A percentile compares a stretch with the other conserved stretches of the same genome.
Evolutionary conservation across 495 filamentous ascomycete species (phyloP).

Genomic region (Apiosordaria backusii): DNA sequence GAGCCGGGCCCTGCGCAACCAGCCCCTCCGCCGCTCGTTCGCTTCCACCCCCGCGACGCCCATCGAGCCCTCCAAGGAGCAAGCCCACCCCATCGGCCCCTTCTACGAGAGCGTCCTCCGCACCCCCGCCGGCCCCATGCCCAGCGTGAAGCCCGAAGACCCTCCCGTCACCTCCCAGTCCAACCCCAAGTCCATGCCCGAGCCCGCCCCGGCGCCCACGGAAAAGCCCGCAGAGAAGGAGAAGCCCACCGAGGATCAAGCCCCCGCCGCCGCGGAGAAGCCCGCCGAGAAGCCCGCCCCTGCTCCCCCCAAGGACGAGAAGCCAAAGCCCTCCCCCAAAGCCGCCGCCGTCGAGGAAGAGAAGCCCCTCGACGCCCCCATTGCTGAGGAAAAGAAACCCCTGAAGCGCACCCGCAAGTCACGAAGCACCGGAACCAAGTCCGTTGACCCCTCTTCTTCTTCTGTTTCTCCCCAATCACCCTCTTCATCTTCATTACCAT

Average conservation of each 20-base stretch:
- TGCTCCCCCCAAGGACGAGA: conserved; percentile 14
- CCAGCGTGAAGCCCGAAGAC: conserved; percentile 27
- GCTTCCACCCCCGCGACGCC: conserved; percentile 23
- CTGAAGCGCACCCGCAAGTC: conserved; percentile 20
- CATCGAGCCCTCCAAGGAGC: conserved; percentile 21
- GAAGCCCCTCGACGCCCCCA: conserved; percentile 10
- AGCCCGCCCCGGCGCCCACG: conserved; percentile 20
- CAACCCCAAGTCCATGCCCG: conserved; percentile 14
- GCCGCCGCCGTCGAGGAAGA: conserved; percentile 11
- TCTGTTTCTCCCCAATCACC: conserved; percentile 31
- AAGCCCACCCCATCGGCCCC: conserved; percentile 36
- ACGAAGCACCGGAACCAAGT: conserved; percentile 25
- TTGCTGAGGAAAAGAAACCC: conserved; percentile 7
- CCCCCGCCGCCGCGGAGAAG: conserved; percentile 28
- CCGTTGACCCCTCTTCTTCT: conserved; percentile 24
- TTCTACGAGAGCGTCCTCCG: conserved; percentile 48
- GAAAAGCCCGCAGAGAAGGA: conserved; percentile 27
- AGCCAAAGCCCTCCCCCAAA: conserved; percentile 11
- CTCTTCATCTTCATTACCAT: conserved; percentile 28
- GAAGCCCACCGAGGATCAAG: conserved; percentile 40
- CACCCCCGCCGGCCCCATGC: conserved; percentile 33
- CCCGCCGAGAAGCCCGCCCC: conserved; percentile 8
- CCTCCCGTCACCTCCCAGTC: conserved; percentile 25
- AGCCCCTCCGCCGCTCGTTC: conserved; percentile 26
- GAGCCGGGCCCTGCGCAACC: conserved; percentile 18